Base-by-base conservation (phyloP, 306 rosid genomes). In the Parietaria judaica region DNA sequence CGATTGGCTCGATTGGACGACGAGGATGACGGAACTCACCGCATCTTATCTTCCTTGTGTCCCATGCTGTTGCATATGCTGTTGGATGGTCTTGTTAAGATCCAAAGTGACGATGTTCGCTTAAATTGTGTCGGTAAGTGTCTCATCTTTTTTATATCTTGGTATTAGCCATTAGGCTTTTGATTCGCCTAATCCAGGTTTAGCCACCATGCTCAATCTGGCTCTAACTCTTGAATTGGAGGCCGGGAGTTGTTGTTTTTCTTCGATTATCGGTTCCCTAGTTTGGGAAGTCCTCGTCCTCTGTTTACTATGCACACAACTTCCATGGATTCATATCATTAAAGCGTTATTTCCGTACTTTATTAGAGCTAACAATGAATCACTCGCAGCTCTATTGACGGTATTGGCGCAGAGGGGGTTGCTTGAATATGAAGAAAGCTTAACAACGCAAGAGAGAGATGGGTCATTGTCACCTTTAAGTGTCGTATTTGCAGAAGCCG, bases 51-150 rank as follows among this genome's bases (percentile, higher is more conserved):
- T 61, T 65, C 82, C 55, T 88, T 82, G 63, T 79, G 89, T 79
- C 86, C 95, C 45, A 79, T 77, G 83, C 76, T 92, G 58, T 60
- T 86, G 77, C 73, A 74, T 80, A 66, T 92, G 66, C 73, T 87
- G 73, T 66, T 77, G 72, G 90, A 92, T 70, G 90, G 83, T 54
- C 90, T 92, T 38, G 67, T 77, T 79, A 92, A 92, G 85, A 82
- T 92, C 63, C 90, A 88, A 69, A 79, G 70, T 43, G 88, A 86
- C 65, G 96, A 92, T 71, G 94, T 86, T 63, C 87, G 90, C 61
- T 80, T 86, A 80, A 92, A 92, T 65, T 88, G 96, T 70, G 65
- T 92, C 66, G 98, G 98, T 92, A 54, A 11, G 88, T 78, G 61
- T 37, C 70, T 59, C 43, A 65, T 34, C 72, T 51, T 73, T 59